Base-by-base conservation (phyloP, 176 grass and related monocot species). In the Avena insularis region DNA sequence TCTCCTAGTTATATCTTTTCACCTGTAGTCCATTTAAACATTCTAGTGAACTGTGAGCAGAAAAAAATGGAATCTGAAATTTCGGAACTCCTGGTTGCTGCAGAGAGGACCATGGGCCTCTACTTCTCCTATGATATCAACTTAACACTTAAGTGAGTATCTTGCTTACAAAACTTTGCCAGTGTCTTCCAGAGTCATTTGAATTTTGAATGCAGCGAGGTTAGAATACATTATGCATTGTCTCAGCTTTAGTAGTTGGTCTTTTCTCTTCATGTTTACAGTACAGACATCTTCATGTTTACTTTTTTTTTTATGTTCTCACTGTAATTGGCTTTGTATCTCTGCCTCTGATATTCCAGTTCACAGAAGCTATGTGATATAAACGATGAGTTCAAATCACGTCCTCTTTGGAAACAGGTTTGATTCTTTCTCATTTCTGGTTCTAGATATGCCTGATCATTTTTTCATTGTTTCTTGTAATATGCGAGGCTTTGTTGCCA, bases 351-450 rank as follows among this genome's bases (percentile, higher is more conserved):
- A 55, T 88, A 64, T 81, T 88, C 20, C 90, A 99, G 92, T 84
- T 89, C 91, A 65, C 94, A 99, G 78, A 99, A 78, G 68, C 83
- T 99, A 75, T 67, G 91, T 93, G 89, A 93, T 78, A 78, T 94
- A 10, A 89, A 92, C 17, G 71, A 94, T 69, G 94, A 94, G 54
- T 90, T 82, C 69, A 94, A 89, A 85, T 79, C 87, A 50, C 88
- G 88, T 87, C 94, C 94, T 73, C 97, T 99, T 79, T 96, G 94
- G 97, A 94, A 85, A 94, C 94, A 99, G 94, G 97, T 98, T 71
- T 67, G 60, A 71, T 91, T 82, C 57, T 15, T 49, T 87, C 49
- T 79, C 50, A 83, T 72, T 85, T 88, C 29, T 83, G 8, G 48
- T 77, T 88, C 20, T 8, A 51, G 6, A 81, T 50, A 36, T 12